A percentile compares a stretch with the other conserved stretches of the same genome.
Conservation (phyloP, 129 eudicot genomes). For the Pseudognaphalium luteoalbum region DNA sequence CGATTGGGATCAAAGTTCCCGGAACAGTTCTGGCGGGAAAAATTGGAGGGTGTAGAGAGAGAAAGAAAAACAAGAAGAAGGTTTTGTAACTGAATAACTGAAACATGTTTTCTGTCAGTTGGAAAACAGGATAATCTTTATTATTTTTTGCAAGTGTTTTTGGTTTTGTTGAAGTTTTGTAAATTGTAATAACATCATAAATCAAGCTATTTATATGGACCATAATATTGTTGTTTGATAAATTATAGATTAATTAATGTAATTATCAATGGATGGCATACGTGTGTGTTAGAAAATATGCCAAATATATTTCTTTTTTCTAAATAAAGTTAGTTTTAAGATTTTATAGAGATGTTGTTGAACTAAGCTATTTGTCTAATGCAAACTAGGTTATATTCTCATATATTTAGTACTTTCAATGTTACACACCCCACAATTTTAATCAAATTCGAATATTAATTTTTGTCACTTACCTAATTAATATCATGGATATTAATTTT, state of each 20-base stretch:
- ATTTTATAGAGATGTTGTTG: neutral
- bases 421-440: no score
- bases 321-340: no score
- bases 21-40: conserved; percentile 66
- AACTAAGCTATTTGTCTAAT: neutral
- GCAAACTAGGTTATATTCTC: neutral
- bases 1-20: conserved; percentile 35
- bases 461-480: neutral
- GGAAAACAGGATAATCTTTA: conserved; percentile 8
- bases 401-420: neutral
- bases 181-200: conserved; percentile 17
- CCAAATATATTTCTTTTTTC: neutral
- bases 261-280: no score
- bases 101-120: conserved; percentile 56
- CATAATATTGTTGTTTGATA: neutral
- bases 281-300: neutral
- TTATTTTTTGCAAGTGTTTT: conserved; percentile 6
- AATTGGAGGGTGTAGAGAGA: conserved; percentile 30
- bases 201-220: conserved; percentile 35
- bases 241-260: neutral
- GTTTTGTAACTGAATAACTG: conserved; percentile 49
- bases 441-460: no score
- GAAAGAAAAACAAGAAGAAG: conserved; percentile 6
- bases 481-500: neutral
- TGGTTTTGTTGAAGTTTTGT: conserved; percentile 7